Conservation (phyloP, 345 rosid genomes). For the Euphorbia lathyris region DNA sequence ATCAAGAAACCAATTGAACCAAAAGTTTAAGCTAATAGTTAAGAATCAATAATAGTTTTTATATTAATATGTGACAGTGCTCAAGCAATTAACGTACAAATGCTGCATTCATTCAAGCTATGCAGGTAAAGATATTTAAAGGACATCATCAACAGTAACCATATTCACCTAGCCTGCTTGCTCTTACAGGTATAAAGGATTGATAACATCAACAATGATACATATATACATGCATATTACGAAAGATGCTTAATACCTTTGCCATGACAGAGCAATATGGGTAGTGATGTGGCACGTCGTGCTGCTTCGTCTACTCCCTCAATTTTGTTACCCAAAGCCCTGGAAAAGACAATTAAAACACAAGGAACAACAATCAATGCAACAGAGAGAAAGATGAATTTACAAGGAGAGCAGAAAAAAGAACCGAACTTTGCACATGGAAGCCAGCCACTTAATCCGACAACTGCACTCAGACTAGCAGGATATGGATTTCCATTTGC, state of each 20-base stretch:
- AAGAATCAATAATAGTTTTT: too few species aligned
- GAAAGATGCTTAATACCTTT: constrained; percentile 45
- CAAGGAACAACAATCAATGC: background rate
- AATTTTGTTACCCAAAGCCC: constrained; percentile 60
- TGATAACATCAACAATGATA: background rate
- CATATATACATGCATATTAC: constrained; percentile 1
- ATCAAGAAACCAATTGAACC: too few species aligned
- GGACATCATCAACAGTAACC: background rate
- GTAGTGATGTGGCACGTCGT: constrained; percentile 70
- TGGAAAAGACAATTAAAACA: constrained; percentile 23
- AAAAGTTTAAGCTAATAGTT: too few species aligned
- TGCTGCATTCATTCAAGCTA: background rate
- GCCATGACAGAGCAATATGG: constrained; percentile 83
- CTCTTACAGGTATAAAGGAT: too few species aligned
- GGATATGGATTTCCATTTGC: constrained; percentile 72
- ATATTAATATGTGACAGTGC: too few species aligned
- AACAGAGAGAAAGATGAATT: constrained; percentile 9
- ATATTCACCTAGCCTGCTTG: background rate
- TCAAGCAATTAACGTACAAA: background rate
- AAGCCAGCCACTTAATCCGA: constrained; percentile 99
- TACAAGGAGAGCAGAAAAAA: constrained; percentile 6
- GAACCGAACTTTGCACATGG: constrained; percentile 77
- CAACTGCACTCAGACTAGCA: constrained; percentile 65
- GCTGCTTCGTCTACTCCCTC: constrained; percentile 49
- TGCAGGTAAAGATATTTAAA: background rate